phyloP scores from a whole-genome alignment of 306 rosid genomes.

The Mimosa bimucronata region DNA sequence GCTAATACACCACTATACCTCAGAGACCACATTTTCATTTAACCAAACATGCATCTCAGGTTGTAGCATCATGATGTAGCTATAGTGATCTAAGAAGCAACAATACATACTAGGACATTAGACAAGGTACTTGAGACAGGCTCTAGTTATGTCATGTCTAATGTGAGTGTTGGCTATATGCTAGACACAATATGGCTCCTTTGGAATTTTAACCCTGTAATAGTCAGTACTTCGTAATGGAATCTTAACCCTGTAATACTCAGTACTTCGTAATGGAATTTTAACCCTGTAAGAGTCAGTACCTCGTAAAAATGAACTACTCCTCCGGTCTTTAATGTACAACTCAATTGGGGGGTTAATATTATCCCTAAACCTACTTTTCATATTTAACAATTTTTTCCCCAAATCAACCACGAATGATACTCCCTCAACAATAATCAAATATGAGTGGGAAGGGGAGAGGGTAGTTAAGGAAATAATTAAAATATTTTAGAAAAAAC shows the following conservation, averaged over 20 bases:
- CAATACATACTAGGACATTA: not conserved
- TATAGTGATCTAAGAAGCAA: not conserved
- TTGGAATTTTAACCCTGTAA: not conserved
- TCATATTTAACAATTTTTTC: too few species aligned
- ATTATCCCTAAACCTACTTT: too few species aligned
- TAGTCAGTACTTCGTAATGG: not conserved
- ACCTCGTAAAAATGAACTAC: not conserved
- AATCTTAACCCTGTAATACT: not conserved
- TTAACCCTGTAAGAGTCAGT: not conserved
- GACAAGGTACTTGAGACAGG: not conserved
- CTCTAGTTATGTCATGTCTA: not conserved
- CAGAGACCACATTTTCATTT: not conserved
- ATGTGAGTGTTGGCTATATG: not conserved
- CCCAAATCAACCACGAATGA: too few species aligned
- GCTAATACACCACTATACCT: not conserved
- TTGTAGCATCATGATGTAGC: not conserved
- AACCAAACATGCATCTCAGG: not conserved
- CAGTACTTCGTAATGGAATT: not conserved
- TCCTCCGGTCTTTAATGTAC: too few species aligned
- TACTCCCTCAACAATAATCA: too few species aligned
- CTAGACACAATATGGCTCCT: not conserved
- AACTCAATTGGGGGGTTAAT: too few species aligned
- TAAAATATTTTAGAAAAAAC: too few species aligned
- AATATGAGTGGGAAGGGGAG: too few species aligned
- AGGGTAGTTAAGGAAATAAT: too few species aligned